These are phyloP conservation scores for Fusarium ambrosium DNA, from an alignment of 2,329 filamentous ascomycete genomes.

Conservation along the genomic window DNA sequence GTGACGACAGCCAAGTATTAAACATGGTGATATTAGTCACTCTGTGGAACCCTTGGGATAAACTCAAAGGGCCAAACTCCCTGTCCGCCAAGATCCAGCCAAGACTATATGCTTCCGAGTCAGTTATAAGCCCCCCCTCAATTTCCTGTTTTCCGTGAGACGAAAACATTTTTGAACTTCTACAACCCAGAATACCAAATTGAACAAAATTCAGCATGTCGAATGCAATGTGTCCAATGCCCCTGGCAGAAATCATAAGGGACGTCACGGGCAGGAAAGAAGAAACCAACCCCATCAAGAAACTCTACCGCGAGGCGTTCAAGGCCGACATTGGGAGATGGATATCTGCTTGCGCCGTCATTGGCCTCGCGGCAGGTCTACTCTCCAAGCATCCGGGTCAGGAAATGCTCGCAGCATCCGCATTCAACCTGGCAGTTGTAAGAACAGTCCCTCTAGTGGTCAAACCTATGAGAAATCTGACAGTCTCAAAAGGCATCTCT, in stretches of 20 bases:
- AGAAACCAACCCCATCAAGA: slow-evolving; percentile 31
- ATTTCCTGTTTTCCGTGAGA: background rate
- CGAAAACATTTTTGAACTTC: background rate
- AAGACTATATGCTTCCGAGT: background rate
- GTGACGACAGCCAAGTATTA: slow-evolving; percentile 2
- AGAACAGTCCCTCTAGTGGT: background rate
- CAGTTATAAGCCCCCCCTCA: background rate
- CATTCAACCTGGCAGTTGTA: slow-evolving; percentile 31
- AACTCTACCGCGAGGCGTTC: slow-evolving; percentile 29
- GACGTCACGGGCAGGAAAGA: slow-evolving; percentile 26
- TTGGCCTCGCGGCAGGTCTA: slow-evolving; percentile 32
- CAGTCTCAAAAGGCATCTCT: slow-evolving; percentile 9
- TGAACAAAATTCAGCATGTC: slow-evolving; percentile 18
- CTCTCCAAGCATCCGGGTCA: slow-evolving; percentile 29
- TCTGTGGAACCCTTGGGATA: background rate
- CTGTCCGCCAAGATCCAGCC: background rate
- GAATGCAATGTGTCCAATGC: slow-evolving; percentile 28
- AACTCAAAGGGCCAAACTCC: background rate
- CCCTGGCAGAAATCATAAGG: slow-evolving; percentile 24
- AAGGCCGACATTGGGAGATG: slow-evolving; percentile 36
- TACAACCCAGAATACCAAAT: background rate
- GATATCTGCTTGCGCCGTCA: slow-evolving; percentile 23
- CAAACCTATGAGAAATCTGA: background rate
- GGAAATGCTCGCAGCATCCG: slow-evolving; percentile 22
- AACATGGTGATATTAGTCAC: slow-evolving; percentile 1